Evolutionary conservation across 345 rosid species (phyloP).

Genomic region (Moricandia moricandioides): DNA sequence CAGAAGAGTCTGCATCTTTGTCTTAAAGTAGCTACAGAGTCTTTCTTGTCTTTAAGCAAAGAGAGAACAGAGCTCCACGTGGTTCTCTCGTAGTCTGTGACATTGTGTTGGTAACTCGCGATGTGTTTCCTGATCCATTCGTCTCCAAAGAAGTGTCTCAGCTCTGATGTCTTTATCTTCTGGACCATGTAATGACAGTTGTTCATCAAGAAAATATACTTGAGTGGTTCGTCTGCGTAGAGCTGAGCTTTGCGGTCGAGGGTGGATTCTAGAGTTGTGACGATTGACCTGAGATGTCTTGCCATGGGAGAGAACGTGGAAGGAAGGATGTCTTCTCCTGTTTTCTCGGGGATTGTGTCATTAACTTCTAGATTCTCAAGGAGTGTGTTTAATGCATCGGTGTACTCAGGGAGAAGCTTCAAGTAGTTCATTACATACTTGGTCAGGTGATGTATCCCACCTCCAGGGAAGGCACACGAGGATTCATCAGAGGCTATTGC

Average conservation of each 20-base stretch:
- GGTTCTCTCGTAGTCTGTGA: constrained; percentile 56
- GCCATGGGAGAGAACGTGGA: constrained; percentile 55
- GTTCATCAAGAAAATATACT: constrained; percentile 60
- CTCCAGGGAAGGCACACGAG: constrained; percentile 44
- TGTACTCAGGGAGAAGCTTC: constrained; percentile 52
- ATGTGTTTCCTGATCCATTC: constrained; percentile 76
- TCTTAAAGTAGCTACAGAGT: constrained; percentile 34
- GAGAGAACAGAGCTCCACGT: constrained; percentile 66
- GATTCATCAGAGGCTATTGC: constrained; percentile 50
- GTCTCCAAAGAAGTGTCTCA: constrained; percentile 66
- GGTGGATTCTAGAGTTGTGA: constrained; percentile 49
- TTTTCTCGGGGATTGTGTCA: constrained; percentile 30
- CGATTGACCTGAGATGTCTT: constrained; percentile 45
- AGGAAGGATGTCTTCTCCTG: constrained; percentile 39
- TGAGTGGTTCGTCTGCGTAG: constrained; percentile 51
- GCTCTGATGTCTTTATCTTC: constrained; percentile 66
- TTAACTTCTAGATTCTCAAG: constrained; percentile 44
- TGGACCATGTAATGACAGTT: constrained; percentile 74
- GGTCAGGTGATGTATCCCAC: constrained; percentile 64
- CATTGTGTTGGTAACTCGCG: constrained; percentile 57
- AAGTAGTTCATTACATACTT: constrained; percentile 82
- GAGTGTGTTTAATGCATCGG: constrained; percentile 50
- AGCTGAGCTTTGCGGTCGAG: constrained; percentile 52
- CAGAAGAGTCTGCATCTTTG: constrained; percentile 62
- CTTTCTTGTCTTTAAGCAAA: constrained; percentile 46